A percentile compares a stretch with the other conserved stretches of the same genome.
phyloP scores from a whole-genome alignment of 371 early-diverging fungal genomes.

The Syncephalis plumigaleata region DNA sequence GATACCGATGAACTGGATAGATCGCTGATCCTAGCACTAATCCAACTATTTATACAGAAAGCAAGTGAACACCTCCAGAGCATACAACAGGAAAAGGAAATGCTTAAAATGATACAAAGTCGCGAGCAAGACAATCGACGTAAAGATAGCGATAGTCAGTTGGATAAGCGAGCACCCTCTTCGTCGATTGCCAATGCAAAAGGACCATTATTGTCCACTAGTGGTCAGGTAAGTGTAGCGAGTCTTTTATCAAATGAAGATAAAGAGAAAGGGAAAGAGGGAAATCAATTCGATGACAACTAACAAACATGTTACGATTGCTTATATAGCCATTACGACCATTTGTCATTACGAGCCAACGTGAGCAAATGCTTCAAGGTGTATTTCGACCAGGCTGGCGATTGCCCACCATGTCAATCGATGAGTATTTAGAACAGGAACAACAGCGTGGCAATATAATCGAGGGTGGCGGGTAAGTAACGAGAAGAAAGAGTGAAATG shows the following conservation, averaged over 20 bases:
- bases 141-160: constrained; percentile 13
- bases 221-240: constrained; percentile 28
- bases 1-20: constrained; percentile 47
- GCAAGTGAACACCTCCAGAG: constrained; percentile 35
- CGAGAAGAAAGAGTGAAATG: constrained; percentile 1
- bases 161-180: constrained; percentile 9
- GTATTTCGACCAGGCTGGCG: constrained; percentile 81
- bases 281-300: no score
- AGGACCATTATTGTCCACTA: constrained; percentile 32
- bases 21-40: constrained; percentile 32
- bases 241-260: no score
- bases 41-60: constrained; percentile 38
- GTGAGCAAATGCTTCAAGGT: constrained; percentile 46
- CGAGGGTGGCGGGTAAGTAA: constrained; percentile 55
- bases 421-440: constrained; percentile 83
- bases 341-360: constrained; percentile 69
- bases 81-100: constrained; percentile 51
- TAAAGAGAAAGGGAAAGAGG: no score
- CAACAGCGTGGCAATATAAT: constrained; percentile 75
- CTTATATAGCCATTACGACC: constrained; percentile 47
- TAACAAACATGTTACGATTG: background rate
- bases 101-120: constrained; percentile 31
- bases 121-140: constrained; percentile 5
- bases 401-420: constrained; percentile 93
- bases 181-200: constrained; percentile 3